Evolutionary conservation across 768 basidiomycete genomes (phyloP), one percentile per base, ranked within the genome.

Genomic region (Megacollybia marginata): DNA sequence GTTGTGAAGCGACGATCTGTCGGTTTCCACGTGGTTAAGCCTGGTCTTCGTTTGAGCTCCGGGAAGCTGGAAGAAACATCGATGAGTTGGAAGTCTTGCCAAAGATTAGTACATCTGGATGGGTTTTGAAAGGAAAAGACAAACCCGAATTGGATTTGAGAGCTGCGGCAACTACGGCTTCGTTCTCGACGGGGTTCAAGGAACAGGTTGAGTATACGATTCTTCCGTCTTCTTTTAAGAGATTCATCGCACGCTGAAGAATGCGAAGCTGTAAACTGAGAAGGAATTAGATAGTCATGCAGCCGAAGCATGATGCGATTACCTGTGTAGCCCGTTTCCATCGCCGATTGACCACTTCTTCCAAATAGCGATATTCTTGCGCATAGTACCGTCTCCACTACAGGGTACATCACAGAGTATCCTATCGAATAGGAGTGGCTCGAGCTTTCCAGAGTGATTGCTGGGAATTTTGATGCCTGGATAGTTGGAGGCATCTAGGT

Each of bases 141-240:
- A 16, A 15, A 87, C 92, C 88, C 19, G 81, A 76, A 52, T 85
- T 79, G 1, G 73, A 65, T 52, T 79, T 80, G 34, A 98, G 72
- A 0, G 90, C 92, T 42, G 88, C 84, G 1, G 90, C 86, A 33
- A 98, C 72, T 53, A 98, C 95, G 8, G 96, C 92, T 64, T 99
- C 96, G 62, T 99, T 97, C 67, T 99, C 96, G 11, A 92, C 77
- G 1, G 96, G 96, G 64, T 98, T 98, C 55, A 98, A 72, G 0
- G 94, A 97, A 60, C 96, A 98, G 0, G 96, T 99, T 5, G 96
- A 98, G 64, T 98, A 99, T 15, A 98, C 94, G 53, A 98, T 86
- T 33, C 88, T 83, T 8, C 94, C 95, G n/a, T 83, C 79, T 10
- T 62, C 59, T 31, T 83, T 82, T 36, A 99, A 77, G 68, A 98